Base-by-base conservation (phyloP, 164 flowering plant species). In the Magnolia sinica region DNA sequence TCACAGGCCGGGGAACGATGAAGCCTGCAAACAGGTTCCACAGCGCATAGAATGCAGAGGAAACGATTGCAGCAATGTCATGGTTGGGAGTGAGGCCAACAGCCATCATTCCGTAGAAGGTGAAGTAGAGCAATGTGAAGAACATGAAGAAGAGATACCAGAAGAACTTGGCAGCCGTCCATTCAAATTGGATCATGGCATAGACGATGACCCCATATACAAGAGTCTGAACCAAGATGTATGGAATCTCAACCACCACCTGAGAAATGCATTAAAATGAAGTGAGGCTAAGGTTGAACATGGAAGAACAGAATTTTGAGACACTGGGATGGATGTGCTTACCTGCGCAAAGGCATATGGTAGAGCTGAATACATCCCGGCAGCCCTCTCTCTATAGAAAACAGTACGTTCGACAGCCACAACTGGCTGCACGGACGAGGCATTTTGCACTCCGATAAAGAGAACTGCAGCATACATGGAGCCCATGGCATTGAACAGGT, bases 21-120 rank as follows among this genome's bases (percentile, higher is more conserved):
- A 89, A 91, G 19, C 94, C 92, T 6, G 89, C 82, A 74, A 91
- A 89, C 70, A 89, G 78, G 77, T 86, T 89, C 92, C 91, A 91
- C 9, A 89, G 22, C 29, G 84, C 84, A 69, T 87, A 91, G 74
- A 89, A 88, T 22, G 87, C 81, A 65, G 89, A 65, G 8, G 92
- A 82, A 67, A 89, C 76, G 11, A 89, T 86, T 51, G 89, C 83
- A 51, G 92, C 91, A 66, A 88, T 80, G 69, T 84, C 76, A 24
- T 82, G 87, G 80, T 91, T 88, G 52, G 95, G 92, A 37, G 90
- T 89, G 49, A 88, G 69, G 31, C 87, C 92, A 1, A 89, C 95
- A 13, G 90, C 77, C 95, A 91, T 91, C 95, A 91, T 91, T 29
- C 91, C 92, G 71, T 87, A 91, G 78, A 52, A 86, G 67, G 91